Conservation (phyloP, 371 early-diverging fungal genomes). For the Actinomortierella wolfii region DNA sequence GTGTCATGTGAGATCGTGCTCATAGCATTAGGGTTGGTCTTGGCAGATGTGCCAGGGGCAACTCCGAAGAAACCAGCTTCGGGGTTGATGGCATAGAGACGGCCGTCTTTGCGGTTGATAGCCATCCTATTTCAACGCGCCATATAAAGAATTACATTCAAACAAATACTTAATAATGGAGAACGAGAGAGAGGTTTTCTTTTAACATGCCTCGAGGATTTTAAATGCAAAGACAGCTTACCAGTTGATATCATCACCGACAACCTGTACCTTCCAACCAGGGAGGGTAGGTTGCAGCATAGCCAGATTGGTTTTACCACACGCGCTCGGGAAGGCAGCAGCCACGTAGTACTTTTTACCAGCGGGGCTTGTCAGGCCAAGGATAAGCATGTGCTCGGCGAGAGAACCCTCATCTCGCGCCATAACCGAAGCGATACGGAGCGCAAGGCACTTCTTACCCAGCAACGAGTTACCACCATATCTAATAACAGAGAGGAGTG, state of each 20-base stretch:
- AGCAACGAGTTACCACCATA: slow-evolving; percentile 54
- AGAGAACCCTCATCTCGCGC: slow-evolving; percentile 51
- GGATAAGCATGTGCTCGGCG: slow-evolving; percentile 54
- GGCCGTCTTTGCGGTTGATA: slow-evolving; percentile 45
- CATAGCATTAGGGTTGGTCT: slow-evolving; percentile 52
- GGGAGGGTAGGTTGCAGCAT: slow-evolving; percentile 51
- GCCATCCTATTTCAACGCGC: slow-evolving; percentile 50
- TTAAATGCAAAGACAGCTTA: not conserved
- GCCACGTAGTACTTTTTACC: slow-evolving; percentile 51
- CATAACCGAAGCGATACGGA: slow-evolving; percentile 51
- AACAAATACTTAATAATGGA: too few species aligned
- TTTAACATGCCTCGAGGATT: too few species aligned
- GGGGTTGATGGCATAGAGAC: slow-evolving; percentile 54
- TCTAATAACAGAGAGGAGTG: too few species aligned
- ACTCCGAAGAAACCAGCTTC: slow-evolving; percentile 59
- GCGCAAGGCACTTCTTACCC: slow-evolving; percentile 52
- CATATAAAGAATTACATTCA: too few species aligned
- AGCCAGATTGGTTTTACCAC: slow-evolving; percentile 54
- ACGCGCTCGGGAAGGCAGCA: slow-evolving; percentile 54
- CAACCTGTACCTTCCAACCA: slow-evolving; percentile 52
- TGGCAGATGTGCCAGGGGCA: slow-evolving; percentile 51
- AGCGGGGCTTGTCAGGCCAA: slow-evolving; percentile 49
- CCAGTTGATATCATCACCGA: slow-evolving; percentile 54
- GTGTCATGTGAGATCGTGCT: slow-evolving; percentile 44
- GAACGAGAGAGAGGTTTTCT: too few species aligned